phyloP scores from a whole-genome alignment of 768 basidiomycete species.

The Phylloporus rhodoxanthus region DNA sequence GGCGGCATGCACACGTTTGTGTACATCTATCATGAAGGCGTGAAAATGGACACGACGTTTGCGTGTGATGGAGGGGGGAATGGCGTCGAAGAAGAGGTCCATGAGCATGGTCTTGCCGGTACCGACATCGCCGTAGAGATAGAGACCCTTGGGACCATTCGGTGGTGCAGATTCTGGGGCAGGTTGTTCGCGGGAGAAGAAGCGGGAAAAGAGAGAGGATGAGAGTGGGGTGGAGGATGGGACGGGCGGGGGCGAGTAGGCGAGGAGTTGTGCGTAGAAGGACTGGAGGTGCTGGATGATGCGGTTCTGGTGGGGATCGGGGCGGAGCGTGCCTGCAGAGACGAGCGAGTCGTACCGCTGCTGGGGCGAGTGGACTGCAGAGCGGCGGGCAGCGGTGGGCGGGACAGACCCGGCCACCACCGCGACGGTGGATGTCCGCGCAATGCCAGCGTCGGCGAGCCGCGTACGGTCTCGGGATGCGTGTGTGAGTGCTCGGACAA shows the following conservation, averaged over 20 bases:
- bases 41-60: constrained; percentile 96
- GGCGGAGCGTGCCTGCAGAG: constrained; percentile 47
- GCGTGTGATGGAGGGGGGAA: constrained; percentile 57
- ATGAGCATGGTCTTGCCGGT: constrained; percentile 99
- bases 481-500: background rate
- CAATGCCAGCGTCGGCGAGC: background rate
- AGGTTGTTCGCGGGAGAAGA: constrained; percentile 26
- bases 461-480: constrained; percentile 1
- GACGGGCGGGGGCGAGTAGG: constrained; percentile 67
- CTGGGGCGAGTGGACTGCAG: constrained; percentile 20
- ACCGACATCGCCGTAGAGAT: constrained; percentile 94
- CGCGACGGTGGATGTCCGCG: constrained; percentile 12
- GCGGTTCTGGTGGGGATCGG: constrained; percentile 78
- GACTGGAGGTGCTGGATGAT: constrained; percentile 81
- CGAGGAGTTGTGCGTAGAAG: constrained; percentile 63
- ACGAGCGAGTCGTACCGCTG: constrained; percentile 46
- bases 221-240: constrained; percentile 28
- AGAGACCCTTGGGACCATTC: constrained; percentile 76
- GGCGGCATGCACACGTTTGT: constrained; percentile 82
- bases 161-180: constrained; percentile 36
- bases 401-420: background rate
- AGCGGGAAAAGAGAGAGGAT: constrained; percentile 18
- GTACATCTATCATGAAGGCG: constrained; percentile 98
- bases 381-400: background rate
- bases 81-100: constrained; percentile 91